Evolutionary conservation across 2,329 filamentous ascomycete genomes (phyloP).

Genomic region (Tolypocladium tundrense): DNA sequence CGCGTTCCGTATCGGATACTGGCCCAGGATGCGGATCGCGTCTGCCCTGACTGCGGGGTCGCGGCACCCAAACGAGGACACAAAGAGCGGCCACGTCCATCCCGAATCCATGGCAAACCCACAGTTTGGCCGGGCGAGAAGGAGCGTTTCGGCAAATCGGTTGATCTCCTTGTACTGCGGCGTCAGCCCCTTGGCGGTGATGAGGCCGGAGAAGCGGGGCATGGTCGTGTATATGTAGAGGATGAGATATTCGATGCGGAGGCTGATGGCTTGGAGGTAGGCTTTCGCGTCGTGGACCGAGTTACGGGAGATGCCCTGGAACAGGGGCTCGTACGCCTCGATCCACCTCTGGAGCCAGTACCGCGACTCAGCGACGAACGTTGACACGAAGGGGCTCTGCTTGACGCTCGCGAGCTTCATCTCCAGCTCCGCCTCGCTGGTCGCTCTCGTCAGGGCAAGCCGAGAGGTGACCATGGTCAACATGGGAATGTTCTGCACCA

Average conservation of each 20-base stretch:
- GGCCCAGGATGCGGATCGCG: constrained; percentile 27
- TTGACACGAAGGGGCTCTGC: constrained; percentile 16
- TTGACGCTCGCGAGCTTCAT: constrained; percentile 19
- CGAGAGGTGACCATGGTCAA: constrained; percentile 19
- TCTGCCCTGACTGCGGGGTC: constrained; percentile 27
- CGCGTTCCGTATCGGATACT: constrained; percentile 32
- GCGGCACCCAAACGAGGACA: constrained; percentile 29
- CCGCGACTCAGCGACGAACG: constrained; percentile 24
- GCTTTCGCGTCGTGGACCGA: constrained; percentile 9
- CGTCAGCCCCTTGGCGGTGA: constrained; percentile 25
- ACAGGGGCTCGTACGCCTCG: constrained; percentile 25
- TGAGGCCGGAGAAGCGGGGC: constrained; percentile 25
- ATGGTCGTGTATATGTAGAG: constrained; percentile 27
- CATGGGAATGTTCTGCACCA: constrained; percentile 25
- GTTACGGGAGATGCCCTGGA: constrained; percentile 14
- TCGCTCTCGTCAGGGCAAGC: constrained; percentile 17
- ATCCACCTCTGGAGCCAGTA: constrained; percentile 30
- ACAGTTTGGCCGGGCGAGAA: constrained; percentile 23
- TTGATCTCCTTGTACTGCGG: constrained; percentile 32
- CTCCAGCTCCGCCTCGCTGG: constrained; percentile 16
- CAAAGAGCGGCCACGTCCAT: constrained; percentile 33
- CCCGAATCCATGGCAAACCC: constrained; percentile 35
- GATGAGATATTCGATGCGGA: constrained; percentile 33
- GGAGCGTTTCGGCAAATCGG: constrained; percentile 23
- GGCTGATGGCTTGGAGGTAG: constrained; percentile 26